A percentile compares a stretch with the other conserved stretches of the same genome.
Conservation (phyloP, 2,329 filamentous ascomycete species). For the Sporothrix humicola region DNA sequence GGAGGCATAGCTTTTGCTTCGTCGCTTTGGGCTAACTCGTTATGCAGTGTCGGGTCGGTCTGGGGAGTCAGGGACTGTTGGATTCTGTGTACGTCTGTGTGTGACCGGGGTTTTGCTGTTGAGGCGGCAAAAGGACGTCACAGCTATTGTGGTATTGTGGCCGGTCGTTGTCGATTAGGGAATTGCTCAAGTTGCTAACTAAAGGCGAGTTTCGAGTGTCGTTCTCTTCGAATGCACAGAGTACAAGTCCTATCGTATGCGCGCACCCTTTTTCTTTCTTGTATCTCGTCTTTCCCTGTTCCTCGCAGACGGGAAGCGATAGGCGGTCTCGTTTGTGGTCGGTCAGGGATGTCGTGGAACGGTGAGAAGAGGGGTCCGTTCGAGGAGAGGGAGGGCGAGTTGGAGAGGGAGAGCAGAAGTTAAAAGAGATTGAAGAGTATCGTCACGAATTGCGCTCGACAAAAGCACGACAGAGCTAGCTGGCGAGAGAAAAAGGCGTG, state of each 20-base stretch:
- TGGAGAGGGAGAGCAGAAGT: not conserved
- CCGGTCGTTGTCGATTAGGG: too few relatives aligned
- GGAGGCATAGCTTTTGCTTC: not conserved
- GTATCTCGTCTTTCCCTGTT: not conserved
- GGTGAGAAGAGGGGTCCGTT: not conserved
- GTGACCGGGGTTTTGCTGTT: too few relatives aligned
- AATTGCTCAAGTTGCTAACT: not conserved
- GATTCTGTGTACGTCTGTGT: not conserved
- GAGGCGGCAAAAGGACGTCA: too few relatives aligned
- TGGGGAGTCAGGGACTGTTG: not conserved
- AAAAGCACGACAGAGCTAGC: conserved; percentile 20
- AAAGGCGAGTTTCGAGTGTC: not conserved
- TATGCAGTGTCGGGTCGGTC: not conserved
- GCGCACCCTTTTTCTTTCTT: not conserved
- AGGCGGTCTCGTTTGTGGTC: conserved; percentile 9
- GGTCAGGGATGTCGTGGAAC: conserved; percentile 20
- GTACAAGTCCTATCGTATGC: not conserved
- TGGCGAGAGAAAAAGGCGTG: not conserved
- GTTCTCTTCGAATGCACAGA: not conserved
- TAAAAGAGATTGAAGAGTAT: not conserved
- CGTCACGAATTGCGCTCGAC: not conserved
- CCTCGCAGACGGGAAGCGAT: not conserved
- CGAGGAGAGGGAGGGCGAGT: not conserved
- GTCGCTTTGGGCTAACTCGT: not conserved
- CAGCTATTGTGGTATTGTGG: too few relatives aligned